phyloP scores from a whole-genome alignment of 306 rosid genomes.

The Abrus precatorius region DNA sequence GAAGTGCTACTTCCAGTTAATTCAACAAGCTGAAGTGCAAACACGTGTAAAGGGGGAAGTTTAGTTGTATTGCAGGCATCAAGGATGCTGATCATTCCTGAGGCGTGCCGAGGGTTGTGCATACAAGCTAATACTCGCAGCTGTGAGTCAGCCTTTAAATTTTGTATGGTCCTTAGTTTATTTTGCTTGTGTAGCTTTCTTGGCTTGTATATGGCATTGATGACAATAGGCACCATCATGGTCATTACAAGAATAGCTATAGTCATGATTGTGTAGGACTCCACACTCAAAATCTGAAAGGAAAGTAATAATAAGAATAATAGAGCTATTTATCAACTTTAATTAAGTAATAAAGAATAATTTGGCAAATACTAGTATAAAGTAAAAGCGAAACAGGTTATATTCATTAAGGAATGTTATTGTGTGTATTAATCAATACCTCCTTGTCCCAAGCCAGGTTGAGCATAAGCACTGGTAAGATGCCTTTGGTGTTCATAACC shows the following conservation, averaged over 20 bases:
- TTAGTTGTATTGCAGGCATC: constrained; percentile 33
- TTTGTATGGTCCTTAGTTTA: constrained; percentile 51
- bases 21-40: constrained; percentile 56
- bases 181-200: constrained; percentile 38
- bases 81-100: constrained; percentile 48
- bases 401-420: not conserved
- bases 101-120: constrained; percentile 50
- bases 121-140: constrained; percentile 50
- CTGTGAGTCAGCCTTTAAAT: constrained; percentile 39
- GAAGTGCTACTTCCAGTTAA: constrained; percentile 39
- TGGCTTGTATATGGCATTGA: constrained; percentile 55
- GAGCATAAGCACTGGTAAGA: constrained; percentile 52
- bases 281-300: constrained; percentile 49
- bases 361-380: not conserved
- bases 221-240: constrained; percentile 18
- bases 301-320: not conserved
- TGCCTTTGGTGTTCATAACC: constrained; percentile 59
- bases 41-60: constrained; percentile 40
- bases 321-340: not conserved
- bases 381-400: not conserved
- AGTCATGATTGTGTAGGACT: constrained; percentile 43
- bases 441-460: constrained; percentile 48
- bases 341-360: not conserved
- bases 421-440: constrained; percentile 40
- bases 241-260: constrained; percentile 45